Conservation (phyloP, 2,329 filamentous ascomycete genomes). For the Phialophora macrospora region DNA sequence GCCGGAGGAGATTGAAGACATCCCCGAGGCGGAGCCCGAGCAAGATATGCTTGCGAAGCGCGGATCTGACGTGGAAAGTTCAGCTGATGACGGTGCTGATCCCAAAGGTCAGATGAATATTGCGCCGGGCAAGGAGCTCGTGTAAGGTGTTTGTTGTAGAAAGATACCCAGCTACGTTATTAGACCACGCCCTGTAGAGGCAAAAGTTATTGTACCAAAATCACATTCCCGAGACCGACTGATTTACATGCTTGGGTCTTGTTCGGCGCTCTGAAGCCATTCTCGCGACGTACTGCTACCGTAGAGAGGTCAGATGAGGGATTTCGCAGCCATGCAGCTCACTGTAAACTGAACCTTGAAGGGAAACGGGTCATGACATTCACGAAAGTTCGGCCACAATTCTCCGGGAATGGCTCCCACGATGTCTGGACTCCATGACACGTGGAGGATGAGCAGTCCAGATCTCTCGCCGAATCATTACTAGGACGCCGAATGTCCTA, state of each 20-base stretch:
- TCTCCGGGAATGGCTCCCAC: neutral
- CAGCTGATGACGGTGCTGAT: neutral
- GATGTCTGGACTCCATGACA: neutral
- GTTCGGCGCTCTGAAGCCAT: neutral
- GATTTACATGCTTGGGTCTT: neutral
- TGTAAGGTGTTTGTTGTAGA: slow-evolving; percentile 17
- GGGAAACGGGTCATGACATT: neutral
- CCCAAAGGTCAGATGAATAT: slow-evolving; percentile 18
- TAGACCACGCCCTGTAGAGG: neutral
- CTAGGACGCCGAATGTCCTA: neutral
- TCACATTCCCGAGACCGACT: neutral
- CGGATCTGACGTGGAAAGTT: slow-evolving; percentile 11
- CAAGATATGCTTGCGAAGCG: slow-evolving; percentile 32
- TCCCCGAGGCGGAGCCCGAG: slow-evolving; percentile 42
- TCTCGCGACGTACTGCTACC: neutral
- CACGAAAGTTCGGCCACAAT: neutral
- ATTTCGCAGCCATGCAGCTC: neutral
- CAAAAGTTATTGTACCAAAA: neutral
- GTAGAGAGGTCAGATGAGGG: neutral
- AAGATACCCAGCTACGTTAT: neutral
- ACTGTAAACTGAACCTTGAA: neutral
- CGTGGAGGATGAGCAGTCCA: neutral
- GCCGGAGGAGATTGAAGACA: slow-evolving; percentile 75
- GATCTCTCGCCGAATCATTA: neutral
- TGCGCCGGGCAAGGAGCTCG: slow-evolving; percentile 27